phyloP scores from a whole-genome alignment of 2,329 filamentous ascomycete genomes.

The Leptographium flavum region DNA sequence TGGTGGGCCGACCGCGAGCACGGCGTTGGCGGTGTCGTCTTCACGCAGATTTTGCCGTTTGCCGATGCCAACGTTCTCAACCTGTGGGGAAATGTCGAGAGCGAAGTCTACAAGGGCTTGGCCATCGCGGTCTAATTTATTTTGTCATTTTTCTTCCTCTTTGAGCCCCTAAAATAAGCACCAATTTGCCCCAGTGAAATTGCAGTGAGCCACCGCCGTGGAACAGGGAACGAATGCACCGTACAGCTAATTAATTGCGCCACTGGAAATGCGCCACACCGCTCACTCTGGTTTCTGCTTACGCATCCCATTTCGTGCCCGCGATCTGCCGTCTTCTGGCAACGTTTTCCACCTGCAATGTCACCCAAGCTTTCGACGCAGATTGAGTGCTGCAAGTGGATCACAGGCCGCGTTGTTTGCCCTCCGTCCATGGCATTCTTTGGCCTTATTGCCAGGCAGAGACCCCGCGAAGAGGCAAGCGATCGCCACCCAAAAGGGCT shows the following conservation, averaged over 20 bases:
- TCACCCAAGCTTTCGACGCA: no score
- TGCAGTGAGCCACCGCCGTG: no score
- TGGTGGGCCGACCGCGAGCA: conserved; percentile 46
- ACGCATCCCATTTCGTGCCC: no score
- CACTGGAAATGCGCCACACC: no score
- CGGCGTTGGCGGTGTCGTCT: conserved; percentile 34
- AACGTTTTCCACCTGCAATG: no score
- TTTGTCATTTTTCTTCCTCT: not conserved
- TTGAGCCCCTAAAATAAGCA: no score
- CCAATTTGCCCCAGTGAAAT: no score
- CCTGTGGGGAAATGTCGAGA: conserved; percentile 22
- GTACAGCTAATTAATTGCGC: no score
- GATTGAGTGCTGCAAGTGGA: not conserved
- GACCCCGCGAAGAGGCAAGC: conserved; percentile 1
- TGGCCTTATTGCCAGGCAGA: not conserved
- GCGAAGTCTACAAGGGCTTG: conserved; percentile 17
- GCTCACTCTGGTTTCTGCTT: no score
- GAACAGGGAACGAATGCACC: no score
- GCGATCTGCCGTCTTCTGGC: no score
- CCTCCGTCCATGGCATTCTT: no score
- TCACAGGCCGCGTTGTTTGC: not conserved
- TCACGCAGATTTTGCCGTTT: conserved; percentile 31
- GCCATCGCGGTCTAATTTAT: conserved; percentile 30
- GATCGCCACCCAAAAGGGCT: not conserved
- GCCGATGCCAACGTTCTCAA: conserved; percentile 21